Conservation (phyloP, 2,329 filamentous ascomycete species). For the Plectosphaerella plurivora region DNA sequence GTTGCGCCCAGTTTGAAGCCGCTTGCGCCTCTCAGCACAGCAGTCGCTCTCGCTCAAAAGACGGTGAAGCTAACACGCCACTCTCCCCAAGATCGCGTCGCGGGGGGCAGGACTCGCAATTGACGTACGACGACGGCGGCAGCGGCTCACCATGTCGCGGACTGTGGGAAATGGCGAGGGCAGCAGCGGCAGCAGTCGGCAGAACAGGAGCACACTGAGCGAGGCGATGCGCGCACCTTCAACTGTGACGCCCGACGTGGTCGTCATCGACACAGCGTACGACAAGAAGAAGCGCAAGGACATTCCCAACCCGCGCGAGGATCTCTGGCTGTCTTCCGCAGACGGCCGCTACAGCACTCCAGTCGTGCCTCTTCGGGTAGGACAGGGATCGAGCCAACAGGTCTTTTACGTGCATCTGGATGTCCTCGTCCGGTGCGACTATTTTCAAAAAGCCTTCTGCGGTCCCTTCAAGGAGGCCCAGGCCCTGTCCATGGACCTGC, state of each 20-base stretch:
- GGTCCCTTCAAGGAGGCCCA: conserved; percentile 41
- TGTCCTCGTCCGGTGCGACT: conserved; percentile 40
- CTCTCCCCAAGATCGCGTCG: too few relatives aligned
- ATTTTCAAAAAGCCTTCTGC: conserved; percentile 43
- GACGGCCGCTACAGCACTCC: conserved; percentile 43
- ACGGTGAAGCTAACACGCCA: too few relatives aligned
- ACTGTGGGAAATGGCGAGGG: neutral
- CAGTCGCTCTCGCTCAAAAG: too few relatives aligned
- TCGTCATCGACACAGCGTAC: conserved; percentile 30
- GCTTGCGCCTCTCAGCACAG: too few relatives aligned
- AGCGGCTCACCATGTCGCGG: neutral
- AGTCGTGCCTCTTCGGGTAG: conserved; percentile 40
- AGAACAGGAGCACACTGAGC: conserved; percentile 21
- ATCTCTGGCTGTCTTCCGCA: conserved; percentile 44
- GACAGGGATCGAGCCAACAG: conserved; percentile 31
- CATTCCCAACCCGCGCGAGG: conserved; percentile 33
- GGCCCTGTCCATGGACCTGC: conserved; percentile 41
- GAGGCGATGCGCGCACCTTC: conserved; percentile 37
- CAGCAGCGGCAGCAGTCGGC: neutral
- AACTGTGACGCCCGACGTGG: conserved; percentile 27
- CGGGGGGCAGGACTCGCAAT: too few relatives aligned
- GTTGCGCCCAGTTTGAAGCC: neutral
- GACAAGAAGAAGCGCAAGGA: conserved; percentile 24
- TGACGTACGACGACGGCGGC: neutral
- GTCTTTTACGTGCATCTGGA: conserved; percentile 45